These are phyloP conservation scores for Vitis hybrid DNA, from an alignment of 177 flowering plant species.

Conservation along the genomic window DNA sequence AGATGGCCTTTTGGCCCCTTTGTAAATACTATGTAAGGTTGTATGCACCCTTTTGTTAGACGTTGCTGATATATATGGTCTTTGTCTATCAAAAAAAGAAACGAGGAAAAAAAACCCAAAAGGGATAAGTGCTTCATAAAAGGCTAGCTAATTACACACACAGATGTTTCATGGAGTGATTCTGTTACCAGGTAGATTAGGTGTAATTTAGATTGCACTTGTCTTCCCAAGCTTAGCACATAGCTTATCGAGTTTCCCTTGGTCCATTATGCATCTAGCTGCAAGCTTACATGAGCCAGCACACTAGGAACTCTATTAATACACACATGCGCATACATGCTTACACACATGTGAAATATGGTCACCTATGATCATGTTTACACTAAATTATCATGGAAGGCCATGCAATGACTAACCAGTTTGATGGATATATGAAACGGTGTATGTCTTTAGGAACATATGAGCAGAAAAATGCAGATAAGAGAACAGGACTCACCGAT, in stretches of 20 bases:
- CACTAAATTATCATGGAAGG: background rate
- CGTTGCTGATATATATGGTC: too few species aligned
- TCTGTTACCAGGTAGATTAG: background rate
- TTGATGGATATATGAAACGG: too few species aligned
- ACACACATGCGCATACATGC: too few species aligned
- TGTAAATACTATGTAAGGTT: too few species aligned
- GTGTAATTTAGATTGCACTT: background rate
- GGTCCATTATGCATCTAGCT: background rate
- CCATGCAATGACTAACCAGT: background rate
- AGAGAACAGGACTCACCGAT: conserved; percentile 39
- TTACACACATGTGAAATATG: background rate
- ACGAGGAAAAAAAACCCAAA: too few species aligned
- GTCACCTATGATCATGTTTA: background rate
- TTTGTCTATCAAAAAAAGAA: too few species aligned
- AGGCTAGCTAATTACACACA: too few species aligned
- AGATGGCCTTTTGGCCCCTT: too few species aligned
- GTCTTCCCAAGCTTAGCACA: background rate
- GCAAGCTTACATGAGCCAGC: background rate
- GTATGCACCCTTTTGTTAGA: too few species aligned
- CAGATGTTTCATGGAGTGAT: background rate
- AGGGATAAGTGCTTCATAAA: too few species aligned
- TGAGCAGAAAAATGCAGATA: background rate
- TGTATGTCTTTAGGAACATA: background rate
- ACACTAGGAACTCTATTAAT: background rate
- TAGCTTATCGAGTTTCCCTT: background rate